A percentile compares a stretch with the other conserved stretches of the same genome.
These are phyloP conservation scores for Trichosanthes cucumerina DNA, from an alignment of 306 rosid genomes.

Conservation along the genomic window DNA sequence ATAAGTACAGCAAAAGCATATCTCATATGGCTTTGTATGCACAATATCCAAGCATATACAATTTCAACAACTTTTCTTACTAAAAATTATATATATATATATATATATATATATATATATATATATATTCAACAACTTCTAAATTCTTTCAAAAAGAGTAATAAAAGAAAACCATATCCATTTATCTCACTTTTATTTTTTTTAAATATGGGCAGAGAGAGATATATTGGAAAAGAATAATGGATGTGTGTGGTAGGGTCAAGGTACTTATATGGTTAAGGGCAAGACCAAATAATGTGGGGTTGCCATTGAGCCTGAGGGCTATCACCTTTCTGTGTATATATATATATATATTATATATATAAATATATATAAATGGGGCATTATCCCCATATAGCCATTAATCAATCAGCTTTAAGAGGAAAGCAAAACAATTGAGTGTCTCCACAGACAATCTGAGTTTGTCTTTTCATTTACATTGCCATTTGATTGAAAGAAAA, in stretches of 20 bases:
- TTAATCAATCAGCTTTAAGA: not conserved
- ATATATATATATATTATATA: no score
- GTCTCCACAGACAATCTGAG: not conserved
- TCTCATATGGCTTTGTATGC: no score
- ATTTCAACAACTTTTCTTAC: not conserved
- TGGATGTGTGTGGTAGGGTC: not conserved
- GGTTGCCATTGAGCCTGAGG: not conserved
- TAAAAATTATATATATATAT: no score
- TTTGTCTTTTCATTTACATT: not conserved
- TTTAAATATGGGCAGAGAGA: not conserved
- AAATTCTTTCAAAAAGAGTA: not conserved
- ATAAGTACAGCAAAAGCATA: no score
- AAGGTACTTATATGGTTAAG: not conserved
- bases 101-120: no score
- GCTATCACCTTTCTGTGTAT: not conserved
- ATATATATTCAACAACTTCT: not conserved
- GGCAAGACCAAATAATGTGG: not conserved
- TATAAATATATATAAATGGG: not conserved
- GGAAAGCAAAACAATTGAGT: not conserved
- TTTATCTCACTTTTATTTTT: not conserved
- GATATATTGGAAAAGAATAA: not conserved
- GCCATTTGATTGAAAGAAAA: not conserved
- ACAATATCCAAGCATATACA: not conserved
- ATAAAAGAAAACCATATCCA: not conserved
- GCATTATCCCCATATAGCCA: not conserved